A percentile compares a stretch with the other conserved stretches of the same genome.
Conservation (phyloP, 768 basidiomycete species). For the Lactifluus pinguis region DNA sequence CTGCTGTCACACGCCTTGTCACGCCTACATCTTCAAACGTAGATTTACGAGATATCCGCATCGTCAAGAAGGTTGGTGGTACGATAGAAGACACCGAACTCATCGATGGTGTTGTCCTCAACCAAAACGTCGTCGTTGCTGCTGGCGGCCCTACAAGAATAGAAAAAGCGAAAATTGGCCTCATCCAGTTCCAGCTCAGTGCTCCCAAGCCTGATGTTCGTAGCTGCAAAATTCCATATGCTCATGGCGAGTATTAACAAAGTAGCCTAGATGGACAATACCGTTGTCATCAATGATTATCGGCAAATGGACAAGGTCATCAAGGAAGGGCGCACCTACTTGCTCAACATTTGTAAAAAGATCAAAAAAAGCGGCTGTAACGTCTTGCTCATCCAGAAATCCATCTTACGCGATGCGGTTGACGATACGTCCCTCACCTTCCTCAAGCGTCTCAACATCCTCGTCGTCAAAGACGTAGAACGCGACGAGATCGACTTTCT, state of each 20-base stretch:
- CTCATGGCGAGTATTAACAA: slow-evolving; percentile 11
- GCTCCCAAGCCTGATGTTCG: slow-evolving; percentile 96
- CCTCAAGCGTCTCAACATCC: slow-evolving; percentile 92
- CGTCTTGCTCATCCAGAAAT: slow-evolving; percentile 97
- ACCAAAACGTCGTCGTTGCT: slow-evolving; percentile 85
- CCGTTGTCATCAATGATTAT: slow-evolving; percentile 98
- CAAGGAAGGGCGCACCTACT: slow-evolving; percentile 96
- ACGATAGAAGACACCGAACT: slow-evolving; percentile 99
- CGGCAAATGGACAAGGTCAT: slow-evolving; percentile 99
- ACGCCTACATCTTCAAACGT: slow-evolving; percentile 88
- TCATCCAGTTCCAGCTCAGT: slow-evolving; percentile 97
- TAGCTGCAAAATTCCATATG: slow-evolving; percentile 1
- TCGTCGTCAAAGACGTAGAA: slow-evolving; percentile 95
- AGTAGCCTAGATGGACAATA: slow-evolving; percentile 88
- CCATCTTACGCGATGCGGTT: slow-evolving; percentile 97
- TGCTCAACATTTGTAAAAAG: slow-evolving; percentile 96
- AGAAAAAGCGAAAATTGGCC: slow-evolving; percentile 97
- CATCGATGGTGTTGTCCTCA: slow-evolving; percentile 92
- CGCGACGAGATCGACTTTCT: slow-evolving; percentile 98
- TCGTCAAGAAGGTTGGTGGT: slow-evolving; percentile 97
- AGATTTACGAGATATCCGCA: slow-evolving; percentile 89
- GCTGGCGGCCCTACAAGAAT: slow-evolving; percentile 91
- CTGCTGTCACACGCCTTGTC: slow-evolving; percentile 85
- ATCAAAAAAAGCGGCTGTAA: slow-evolving; percentile 99
- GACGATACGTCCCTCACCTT: slow-evolving; percentile 96